Conservation (phyloP, 2,329 filamentous ascomycete species). For the Phialophora macrospora region DNA sequence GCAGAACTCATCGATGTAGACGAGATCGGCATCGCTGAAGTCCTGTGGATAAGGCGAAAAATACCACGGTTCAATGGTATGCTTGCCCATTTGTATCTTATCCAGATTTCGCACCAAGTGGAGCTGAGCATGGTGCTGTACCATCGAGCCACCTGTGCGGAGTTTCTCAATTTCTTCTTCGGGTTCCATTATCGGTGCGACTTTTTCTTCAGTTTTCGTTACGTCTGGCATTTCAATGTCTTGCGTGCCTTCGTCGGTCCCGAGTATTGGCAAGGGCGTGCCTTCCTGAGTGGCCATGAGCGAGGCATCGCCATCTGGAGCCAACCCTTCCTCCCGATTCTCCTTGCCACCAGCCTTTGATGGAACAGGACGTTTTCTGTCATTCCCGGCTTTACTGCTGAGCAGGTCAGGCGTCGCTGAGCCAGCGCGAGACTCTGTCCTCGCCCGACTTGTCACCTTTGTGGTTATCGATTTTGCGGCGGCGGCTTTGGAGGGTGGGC, state of each 20-base stretch:
- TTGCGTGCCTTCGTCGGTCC: slow-evolving; percentile 38
- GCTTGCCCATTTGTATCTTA: slow-evolving; percentile 89
- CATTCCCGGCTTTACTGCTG: slow-evolving; percentile 53
- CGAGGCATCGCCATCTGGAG: slow-evolving; percentile 31
- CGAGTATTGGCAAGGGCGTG: slow-evolving; percentile 45
- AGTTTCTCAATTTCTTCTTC: slow-evolving; percentile 89
- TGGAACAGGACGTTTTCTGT: slow-evolving; percentile 53
- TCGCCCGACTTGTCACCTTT: slow-evolving; percentile 56
- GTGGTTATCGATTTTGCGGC: slow-evolving; percentile 58
- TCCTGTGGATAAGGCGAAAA: slow-evolving; percentile 94
- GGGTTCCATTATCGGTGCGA: slow-evolving; percentile 36
- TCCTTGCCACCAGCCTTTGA: slow-evolving; percentile 66
- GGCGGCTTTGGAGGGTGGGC: slow-evolving; percentile 59
- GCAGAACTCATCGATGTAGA: slow-evolving; percentile 98
- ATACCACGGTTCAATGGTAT: slow-evolving; percentile 96
- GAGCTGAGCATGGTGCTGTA: slow-evolving; percentile 96
- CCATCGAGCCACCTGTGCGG: slow-evolving; percentile 94
- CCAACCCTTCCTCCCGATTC: slow-evolving; percentile 55
- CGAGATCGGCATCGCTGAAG: slow-evolving; percentile 84
- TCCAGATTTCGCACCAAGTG: slow-evolving; percentile 94
- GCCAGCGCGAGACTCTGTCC: slow-evolving; percentile 58
- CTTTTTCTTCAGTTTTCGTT: slow-evolving; percentile 46
- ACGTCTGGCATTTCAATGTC: slow-evolving; percentile 53
- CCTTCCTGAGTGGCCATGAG: slow-evolving; percentile 45
- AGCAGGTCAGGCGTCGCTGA: slow-evolving; percentile 62